Percentiles rank a stretch among this genome's conserved stretches.
These are phyloP conservation scores for Antitrichia curtipendula DNA, from an alignment of 225 moss, liverwort and hornwort species.

Conservation along the genomic window DNA sequence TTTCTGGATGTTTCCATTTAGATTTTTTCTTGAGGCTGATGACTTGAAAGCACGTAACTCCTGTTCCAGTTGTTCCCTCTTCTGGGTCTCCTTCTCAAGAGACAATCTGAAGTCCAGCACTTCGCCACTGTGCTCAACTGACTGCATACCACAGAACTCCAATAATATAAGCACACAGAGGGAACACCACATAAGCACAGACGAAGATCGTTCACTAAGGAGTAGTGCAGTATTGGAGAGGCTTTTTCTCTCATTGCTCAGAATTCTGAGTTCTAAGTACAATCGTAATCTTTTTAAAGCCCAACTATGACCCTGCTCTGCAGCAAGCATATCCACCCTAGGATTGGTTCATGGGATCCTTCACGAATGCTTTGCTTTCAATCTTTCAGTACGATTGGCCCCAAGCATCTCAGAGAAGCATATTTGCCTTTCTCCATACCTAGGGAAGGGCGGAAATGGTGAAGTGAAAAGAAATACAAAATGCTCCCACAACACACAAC, in stretches of 20 bases:
- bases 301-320: background rate
- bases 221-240: background rate
- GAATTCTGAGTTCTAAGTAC: background rate
- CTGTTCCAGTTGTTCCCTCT: conserved; percentile 37
- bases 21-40: conserved; percentile 19
- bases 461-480: background rate
- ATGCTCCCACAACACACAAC: background rate
- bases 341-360: background rate
- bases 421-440: background rate
- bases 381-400: background rate
- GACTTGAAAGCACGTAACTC: conserved; percentile 20
- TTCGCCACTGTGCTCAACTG: conserved; percentile 17
- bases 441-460: background rate
- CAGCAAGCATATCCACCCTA: background rate
- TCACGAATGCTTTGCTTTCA: background rate
- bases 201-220: background rate
- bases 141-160: conserved; percentile 1
- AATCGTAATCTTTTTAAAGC: background rate
- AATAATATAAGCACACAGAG: background rate
- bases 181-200: background rate
- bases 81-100: conserved; percentile 30
- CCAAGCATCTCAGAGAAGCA: background rate
- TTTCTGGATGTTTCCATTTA: conserved; percentile 36
- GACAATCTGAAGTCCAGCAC: conserved; percentile 23
- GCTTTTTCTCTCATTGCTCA: background rate